These are phyloP conservation scores for Pythium grandisporangium DNA, from an alignment of 352 stramenopile species.

Conservation along the genomic window DNA sequence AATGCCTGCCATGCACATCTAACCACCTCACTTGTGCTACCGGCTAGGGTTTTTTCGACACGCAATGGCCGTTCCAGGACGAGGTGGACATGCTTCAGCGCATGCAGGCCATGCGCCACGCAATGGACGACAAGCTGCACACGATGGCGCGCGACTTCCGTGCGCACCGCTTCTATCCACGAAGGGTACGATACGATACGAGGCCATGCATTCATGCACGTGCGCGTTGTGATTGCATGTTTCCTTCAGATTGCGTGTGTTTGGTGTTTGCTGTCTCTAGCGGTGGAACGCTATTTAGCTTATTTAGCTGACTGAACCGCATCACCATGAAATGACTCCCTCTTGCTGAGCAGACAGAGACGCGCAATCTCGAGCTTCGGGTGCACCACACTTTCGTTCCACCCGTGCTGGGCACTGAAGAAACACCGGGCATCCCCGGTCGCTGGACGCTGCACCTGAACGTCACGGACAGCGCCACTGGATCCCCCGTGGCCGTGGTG, in stretches of 20 bases:
- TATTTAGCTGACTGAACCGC: neutral
- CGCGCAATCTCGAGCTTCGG: slow-evolving; percentile 39
- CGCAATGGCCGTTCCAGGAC: slow-evolving; percentile 38
- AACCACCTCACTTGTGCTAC: neutral
- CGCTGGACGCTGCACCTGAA: slow-evolving; percentile 63
- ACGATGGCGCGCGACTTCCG: slow-evolving; percentile 44
- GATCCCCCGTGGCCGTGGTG: slow-evolving; percentile 27
- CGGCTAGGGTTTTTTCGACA: slow-evolving; percentile 46
- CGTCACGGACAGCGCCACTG: slow-evolving; percentile 24
- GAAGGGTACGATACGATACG: neutral
- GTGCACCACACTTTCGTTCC: slow-evolving; percentile 56
- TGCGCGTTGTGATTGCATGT: no score
- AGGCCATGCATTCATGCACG: no score
- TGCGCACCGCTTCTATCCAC: slow-evolving; percentile 47
- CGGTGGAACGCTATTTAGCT: no score
- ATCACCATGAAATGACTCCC: no score
- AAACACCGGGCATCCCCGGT: slow-evolving; percentile 19
- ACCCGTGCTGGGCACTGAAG: slow-evolving; percentile 22
- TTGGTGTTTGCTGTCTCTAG: no score
- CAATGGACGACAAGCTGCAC: slow-evolving; percentile 33
- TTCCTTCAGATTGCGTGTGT: no score
- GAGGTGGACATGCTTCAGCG: slow-evolving; percentile 52
- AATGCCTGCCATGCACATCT: no score
- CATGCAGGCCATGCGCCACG: slow-evolving; percentile 24
- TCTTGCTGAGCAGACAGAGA: slow-evolving; percentile 28